Percentiles rank a stretch among this genome's conserved stretches.
Evolutionary conservation across 108 stramenopile genomes (phyloP).

Genomic region (Chaetoceros muelleri): DNA sequence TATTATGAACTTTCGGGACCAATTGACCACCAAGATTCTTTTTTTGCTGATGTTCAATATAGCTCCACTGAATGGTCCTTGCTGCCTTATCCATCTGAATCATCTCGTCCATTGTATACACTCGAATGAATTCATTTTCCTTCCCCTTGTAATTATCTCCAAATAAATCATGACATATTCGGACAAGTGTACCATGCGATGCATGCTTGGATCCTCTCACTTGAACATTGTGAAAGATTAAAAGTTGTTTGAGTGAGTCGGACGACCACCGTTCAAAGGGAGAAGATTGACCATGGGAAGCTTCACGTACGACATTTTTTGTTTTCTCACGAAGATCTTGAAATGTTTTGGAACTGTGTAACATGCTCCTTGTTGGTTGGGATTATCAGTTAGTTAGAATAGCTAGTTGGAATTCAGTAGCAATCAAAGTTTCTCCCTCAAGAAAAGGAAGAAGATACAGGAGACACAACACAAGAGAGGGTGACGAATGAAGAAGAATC

Average conservation of each 20-base stretch:
- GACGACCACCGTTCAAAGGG: slow-evolving; percentile 31
- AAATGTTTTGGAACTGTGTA: not conserved
- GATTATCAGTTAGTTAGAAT: too few species aligned
- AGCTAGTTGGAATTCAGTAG: too few species aligned
- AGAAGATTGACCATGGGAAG: slow-evolving; percentile 2
- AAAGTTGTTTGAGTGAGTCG: slow-evolving; percentile 25
- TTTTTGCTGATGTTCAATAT: slow-evolving; percentile 1
- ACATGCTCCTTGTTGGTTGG: too few species aligned
- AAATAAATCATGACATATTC: slow-evolving; percentile 39
- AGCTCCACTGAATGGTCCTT: slow-evolving; percentile 26
- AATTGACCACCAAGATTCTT: too few species aligned
- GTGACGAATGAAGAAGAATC: too few species aligned
- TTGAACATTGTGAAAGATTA: slow-evolving; percentile 30
- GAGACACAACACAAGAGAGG: too few species aligned
- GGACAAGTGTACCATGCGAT: slow-evolving; percentile 32
- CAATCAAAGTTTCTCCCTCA: too few species aligned
- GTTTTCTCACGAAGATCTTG: not conserved
- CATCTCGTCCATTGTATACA: slow-evolving; percentile 20
- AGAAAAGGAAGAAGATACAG: too few species aligned
- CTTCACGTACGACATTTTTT: not conserved
- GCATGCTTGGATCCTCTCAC: slow-evolving; percentile 32
- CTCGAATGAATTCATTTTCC: slow-evolving; percentile 7
- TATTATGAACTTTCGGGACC: too few species aligned
- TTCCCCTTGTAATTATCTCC: slow-evolving; percentile 15
- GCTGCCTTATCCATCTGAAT: slow-evolving; percentile 17